A percentile compares a stretch with the other conserved stretches of the same genome.
Conservation (phyloP, 2,329 filamentous ascomycete genomes). For the Cladophialophora bantiana region DNA sequence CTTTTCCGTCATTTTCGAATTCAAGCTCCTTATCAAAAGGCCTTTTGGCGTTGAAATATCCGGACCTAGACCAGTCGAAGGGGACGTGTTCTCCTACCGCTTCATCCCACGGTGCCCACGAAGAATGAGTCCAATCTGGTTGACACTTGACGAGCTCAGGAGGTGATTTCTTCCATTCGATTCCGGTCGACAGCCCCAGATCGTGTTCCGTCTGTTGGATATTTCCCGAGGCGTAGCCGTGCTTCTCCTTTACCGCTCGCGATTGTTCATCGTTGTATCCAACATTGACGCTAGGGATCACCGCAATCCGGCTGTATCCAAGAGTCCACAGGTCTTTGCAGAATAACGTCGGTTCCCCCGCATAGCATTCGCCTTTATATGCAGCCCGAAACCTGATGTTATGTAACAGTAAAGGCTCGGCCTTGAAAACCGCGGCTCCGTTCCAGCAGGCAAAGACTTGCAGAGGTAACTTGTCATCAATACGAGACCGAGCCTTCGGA, state of each 20-base stretch:
- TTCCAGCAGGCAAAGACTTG: constrained; percentile 70
- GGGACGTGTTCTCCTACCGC: constrained; percentile 16
- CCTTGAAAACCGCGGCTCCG: constrained; percentile 59
- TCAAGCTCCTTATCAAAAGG: constrained; percentile 16
- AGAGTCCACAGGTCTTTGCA: constrained; percentile 64
- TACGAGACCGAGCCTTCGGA: constrained; percentile 45
- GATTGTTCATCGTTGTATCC: constrained; percentile 60
- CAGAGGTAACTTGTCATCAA: constrained; percentile 54
- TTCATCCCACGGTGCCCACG: constrained; percentile 29
- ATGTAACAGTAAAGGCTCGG: constrained; percentile 55
- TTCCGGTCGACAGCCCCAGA: constrained; percentile 21
- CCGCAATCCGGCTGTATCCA: constrained; percentile 61
- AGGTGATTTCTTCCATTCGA: constrained; percentile 39
- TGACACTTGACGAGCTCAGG: constrained; percentile 40
- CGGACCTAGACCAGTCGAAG: constrained; percentile 25
- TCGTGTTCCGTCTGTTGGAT: constrained; percentile 28
- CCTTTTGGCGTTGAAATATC: constrained; percentile 27
- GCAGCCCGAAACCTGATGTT: constrained; percentile 56
- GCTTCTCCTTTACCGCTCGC: constrained; percentile 56
- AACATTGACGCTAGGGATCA: constrained; percentile 63
- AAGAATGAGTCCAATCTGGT: constrained; percentile 24
- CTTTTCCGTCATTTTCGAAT: constrained; percentile 16
- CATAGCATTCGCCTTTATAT: constrained; percentile 56
- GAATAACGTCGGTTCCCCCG: constrained; percentile 64
- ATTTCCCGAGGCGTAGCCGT: constrained; percentile 54